Evolutionary conservation across 2,329 filamentous ascomycete genomes (phyloP), one percentile per base, ranked within the genome.

Genomic region (Colletotrichum filicis): DNA sequence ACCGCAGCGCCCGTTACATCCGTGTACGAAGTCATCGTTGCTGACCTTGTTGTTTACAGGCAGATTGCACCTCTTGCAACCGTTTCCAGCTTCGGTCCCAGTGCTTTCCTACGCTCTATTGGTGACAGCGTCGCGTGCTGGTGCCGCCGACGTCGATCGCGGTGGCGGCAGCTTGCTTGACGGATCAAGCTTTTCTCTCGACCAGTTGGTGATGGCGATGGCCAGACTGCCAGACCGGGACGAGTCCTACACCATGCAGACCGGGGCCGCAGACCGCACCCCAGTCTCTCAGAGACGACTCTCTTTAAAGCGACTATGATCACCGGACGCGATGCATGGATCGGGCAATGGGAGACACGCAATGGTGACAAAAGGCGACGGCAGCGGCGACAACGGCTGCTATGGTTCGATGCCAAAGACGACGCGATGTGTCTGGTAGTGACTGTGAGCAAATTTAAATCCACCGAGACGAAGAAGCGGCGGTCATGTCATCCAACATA

Each of bases 1-100:
- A 42, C 60, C 58, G 76, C 60, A 57, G 76, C 78, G 59, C 77
- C 80, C 68, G 78, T 76, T 56, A 81, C 75, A 30, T 77, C 79
- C 22, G 80, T 79, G 58, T 83, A 79, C 28, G 82, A 82, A 58
- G 83, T 77, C 84, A 85, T 85, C 58, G 49, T 53, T 42, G 28
- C 30, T 14, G 57, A 26, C n/a, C 16, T 32, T 32, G 35, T 42
- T 42, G 22, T 19, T 22, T 56, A 28, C 49, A 53, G 19, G 30
- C 64, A 30, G 35, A n/a, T 19, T 60, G n/a, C 55, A 16, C 35
- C 14, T 42, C 35, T 52, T 32, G 28, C 57, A 22, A 7, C 7
- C 16, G 19, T 65, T 19, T 28, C 8, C 26, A 16, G 14, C 26
- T 42, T 9, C 4, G 24, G 4, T 22, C 4, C 19, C n/a, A 14